Base-by-base conservation (phyloP, 768 basidiomycete genomes). In the Pleurotus sapidus region DNA sequence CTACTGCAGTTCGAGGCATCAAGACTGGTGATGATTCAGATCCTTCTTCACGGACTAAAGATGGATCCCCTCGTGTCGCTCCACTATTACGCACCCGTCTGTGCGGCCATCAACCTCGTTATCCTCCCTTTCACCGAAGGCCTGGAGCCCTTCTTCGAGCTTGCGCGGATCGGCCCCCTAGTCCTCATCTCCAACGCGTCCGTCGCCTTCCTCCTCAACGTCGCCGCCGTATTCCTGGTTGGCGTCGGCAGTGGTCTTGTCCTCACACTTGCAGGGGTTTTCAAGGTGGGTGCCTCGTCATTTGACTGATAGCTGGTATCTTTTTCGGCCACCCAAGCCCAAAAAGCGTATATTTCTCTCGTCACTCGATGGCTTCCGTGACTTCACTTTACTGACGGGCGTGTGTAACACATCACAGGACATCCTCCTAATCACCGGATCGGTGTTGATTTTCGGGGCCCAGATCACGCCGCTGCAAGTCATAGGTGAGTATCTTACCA, bases 31-130 rank as follows among this genome's bases (percentile, higher is more conserved):
- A 94, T 97, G 86, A 98, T 98, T 59, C 91, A 98, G 70, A 84
- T 95, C 53, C 84, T 98, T 40, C 78, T 98, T 0, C 93, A 97
- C 67, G 95, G 95, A 38, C 76, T 97, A 66, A 97, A 97, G 75
- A 98, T 98, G 95, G 94, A 97, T 67, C 96, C 96, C 0, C 83
- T 98, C 5, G 91, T 94, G 18, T 97, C 95, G 5, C 73, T 98
- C 51, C 92, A 98, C 76, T 98, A 96, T 76, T 97, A 95, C 68
- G 95, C 95, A 8, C 95, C 95, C 12, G 92, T 98, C 51, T 98
- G 96, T 70, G 94, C 96, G 0, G 70, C 77, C 59, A 91, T 98
- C 76, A 98, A 97, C 71, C 81, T 93, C 20, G 68, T 83, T 55
- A 77, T 96, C 60, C 72, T 98, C 17, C 94, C 95, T 5, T 92